Evolutionary conservation across 1,284 basidiomycete species (phyloP), one percentile per base, ranked within the genome.

Genomic region (Sanghuangporus sanghuang): DNA sequence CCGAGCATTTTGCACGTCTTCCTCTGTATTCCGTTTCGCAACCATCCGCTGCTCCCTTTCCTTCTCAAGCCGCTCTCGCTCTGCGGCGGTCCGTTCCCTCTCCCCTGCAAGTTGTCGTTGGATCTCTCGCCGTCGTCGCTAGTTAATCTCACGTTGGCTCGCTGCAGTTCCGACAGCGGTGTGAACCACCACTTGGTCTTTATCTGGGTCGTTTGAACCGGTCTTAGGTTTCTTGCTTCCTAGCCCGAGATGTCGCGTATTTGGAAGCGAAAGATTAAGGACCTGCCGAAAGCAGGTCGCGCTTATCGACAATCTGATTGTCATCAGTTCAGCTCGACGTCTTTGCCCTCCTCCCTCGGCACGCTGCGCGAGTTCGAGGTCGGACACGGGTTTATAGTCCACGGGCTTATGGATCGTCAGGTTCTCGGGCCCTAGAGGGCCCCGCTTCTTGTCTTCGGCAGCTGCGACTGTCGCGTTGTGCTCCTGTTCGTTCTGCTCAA

Each of bases 301-400:
- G 90, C 72, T 96, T 95, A 79, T 99, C 96, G 57, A 99, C 91
- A 57, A 99, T 93, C 74, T 97, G 92, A 71, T 95, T 95, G 70
- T 98, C 96, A 73, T 99, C 97, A 75, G n/a, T 99, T 99, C 57
- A 98, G 79, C 74, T 98, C 96, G 48, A 99, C 89, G n/a, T 87
- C 81, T 73, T 92, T 90, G 18, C 95, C 96, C 68, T 89, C 80
- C 57, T 82, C 84, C 64, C 81, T 78, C n/a, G 14, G 90, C 90
- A 61, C 82, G 74, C 66, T 77, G 83, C 48, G 89, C 93, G 48
- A 90, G 81, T 72, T 90, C 89, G 61, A 82, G 72, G 74, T 95
- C 93, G 38, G 89, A 85, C 67, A 81, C 73, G 53, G 83, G 78
- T 0, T 77, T 76, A 70, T 85, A 78, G 67, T 89, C 79, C 55